Evolutionary conservation across 1,284 basidiomycete genomes (phyloP), one percentile per base, ranked within the genome.

Genomic region (Naganishia sp.): DNA sequence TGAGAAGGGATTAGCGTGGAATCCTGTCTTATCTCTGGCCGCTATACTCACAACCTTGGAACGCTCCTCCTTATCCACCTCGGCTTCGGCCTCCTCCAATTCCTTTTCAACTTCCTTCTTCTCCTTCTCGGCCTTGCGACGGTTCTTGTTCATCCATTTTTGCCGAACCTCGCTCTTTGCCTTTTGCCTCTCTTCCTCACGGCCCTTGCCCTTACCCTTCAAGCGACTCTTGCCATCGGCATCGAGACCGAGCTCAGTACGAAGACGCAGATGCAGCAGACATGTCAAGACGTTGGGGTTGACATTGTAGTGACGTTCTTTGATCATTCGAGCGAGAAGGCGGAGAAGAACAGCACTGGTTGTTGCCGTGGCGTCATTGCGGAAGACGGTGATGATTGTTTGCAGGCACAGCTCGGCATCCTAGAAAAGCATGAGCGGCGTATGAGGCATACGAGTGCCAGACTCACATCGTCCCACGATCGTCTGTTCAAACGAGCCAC

Each of bases 271-370:
- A 73, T 92, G 85, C 61, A 94, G 83, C 6, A 99, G 84, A 74
- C 91, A 90, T 31, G 88, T 86, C 50, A 99, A 83, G 49, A 95
- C 90, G 69, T 90, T 88, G 2, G 94, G 91, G 74, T 96, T 90
- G 46, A 99, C 87, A 69, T 88, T 87, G 81, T 91, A 98, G 69
- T 87, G 86, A 48, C 89, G 87, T 77, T 98, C 95, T 78, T 96
- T 97, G 78, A 97, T 87, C 90, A 98, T 98, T 64, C 94, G 87
- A 71, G 96, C 94, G 68, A 99, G 82, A 46, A 98, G 82, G 55
- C 93, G 88, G 42, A 99, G 92, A 65, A 90, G 82, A 76, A 97
- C 93, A 57, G 98, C 84, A 13, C 93, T 94, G 46, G 91, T 83
- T 21, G 84, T 81, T 36, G 94, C 93, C 7, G 87, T 87, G 21